Percentiles rank a stretch among this genome's conserved stretches.
phyloP scores from a whole-genome alignment of 1,139 yeast species.

The Saccharomyces hybrid region DNA sequence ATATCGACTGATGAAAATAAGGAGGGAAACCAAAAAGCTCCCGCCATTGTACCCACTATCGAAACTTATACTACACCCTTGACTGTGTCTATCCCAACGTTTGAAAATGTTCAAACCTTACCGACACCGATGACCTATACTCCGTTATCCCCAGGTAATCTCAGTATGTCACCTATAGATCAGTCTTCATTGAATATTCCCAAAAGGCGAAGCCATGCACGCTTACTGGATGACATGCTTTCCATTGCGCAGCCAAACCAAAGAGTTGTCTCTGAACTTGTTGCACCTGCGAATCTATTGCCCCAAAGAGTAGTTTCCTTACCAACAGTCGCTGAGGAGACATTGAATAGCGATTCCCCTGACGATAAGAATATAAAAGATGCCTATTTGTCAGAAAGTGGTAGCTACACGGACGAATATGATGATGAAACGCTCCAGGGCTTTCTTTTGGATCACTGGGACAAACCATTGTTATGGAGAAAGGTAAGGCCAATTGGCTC shows the following conservation, averaged over 20 bases:
- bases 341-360: slow-evolving; percentile 7
- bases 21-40: neutral
- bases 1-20: neutral
- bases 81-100: slow-evolving; percentile 17
- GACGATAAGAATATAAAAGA: slow-evolving; percentile 15
- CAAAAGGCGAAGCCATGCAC: slow-evolving; percentile 12
- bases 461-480: slow-evolving; percentile 25
- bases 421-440: slow-evolving; percentile 20
- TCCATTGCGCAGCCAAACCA: slow-evolving; percentile 9
- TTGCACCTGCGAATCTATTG: slow-evolving; percentile 14
- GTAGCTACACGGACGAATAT: slow-evolving; percentile 16
- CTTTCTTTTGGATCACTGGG: slow-evolving; percentile 20
- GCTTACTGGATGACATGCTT: neutral
- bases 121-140: slow-evolving; percentile 30
- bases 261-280: slow-evolving; percentile 25
- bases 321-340: slow-evolving; percentile 21
- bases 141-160: slow-evolving; percentile 19
- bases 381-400: slow-evolving; percentile 10
- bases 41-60: neutral
- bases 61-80: slow-evolving; percentile 12
- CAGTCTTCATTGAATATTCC: slow-evolving; percentile 10
- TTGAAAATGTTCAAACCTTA: slow-evolving; percentile 20
- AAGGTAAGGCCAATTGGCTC: slow-evolving; percentile 39
- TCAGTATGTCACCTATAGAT: slow-evolving; percentile 14
- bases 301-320: slow-evolving; percentile 23